phyloP scores from a whole-genome alignment of 371 early-diverging fungal genomes.

The Lichtheimia corymbifera region DNA sequence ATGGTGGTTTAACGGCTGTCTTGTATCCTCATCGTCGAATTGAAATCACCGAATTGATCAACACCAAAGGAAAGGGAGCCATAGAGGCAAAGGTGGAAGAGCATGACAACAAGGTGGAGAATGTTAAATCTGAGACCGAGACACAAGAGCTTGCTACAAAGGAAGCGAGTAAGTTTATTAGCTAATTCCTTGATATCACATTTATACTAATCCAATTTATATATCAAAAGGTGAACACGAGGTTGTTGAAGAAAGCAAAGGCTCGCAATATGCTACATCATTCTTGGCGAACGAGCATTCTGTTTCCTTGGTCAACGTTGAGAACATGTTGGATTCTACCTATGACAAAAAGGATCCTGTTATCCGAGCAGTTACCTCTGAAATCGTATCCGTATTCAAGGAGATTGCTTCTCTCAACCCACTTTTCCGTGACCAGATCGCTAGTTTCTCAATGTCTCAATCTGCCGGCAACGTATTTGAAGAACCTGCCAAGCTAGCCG shows the following conservation, averaged over 20 bases:
- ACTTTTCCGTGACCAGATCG: conserved; percentile 95
- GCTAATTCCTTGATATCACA: too few species aligned
- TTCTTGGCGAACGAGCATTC: conserved; percentile 68
- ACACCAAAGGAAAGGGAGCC: conserved; percentile 11
- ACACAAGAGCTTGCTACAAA: conserved; percentile 4
- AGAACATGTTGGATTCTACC: conserved; percentile 82
- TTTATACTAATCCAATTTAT: conserved; percentile 3
- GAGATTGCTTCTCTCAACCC: conserved; percentile 94
- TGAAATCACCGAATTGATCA: conserved; percentile 66
- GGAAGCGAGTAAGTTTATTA: conserved; percentile 1
- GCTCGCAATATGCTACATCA: conserved; percentile 46
- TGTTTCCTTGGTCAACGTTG: conserved; percentile 85
- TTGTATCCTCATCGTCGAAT: conserved; percentile 94
- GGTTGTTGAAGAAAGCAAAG: conserved; percentile 18
- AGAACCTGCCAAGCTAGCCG: conserved; percentile 92
- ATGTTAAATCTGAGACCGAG: background rate
- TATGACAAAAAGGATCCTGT: conserved; percentile 83
- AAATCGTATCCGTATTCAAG: conserved; percentile 93
- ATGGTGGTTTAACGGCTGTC: conserved; percentile 89
- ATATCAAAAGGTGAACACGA: conserved; percentile 17
- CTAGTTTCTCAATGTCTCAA: conserved; percentile 92
- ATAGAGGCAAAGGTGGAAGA: conserved; percentile 2
- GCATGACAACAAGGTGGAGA: too few species aligned
- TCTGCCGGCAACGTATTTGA: conserved; percentile 94
- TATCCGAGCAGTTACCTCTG: conserved; percentile 92